Evolutionary conservation across 2,329 filamentous ascomycete species (phyloP), one percentile per base, ranked within the genome.

Genomic region (Blastomyces gilchristii): DNA sequence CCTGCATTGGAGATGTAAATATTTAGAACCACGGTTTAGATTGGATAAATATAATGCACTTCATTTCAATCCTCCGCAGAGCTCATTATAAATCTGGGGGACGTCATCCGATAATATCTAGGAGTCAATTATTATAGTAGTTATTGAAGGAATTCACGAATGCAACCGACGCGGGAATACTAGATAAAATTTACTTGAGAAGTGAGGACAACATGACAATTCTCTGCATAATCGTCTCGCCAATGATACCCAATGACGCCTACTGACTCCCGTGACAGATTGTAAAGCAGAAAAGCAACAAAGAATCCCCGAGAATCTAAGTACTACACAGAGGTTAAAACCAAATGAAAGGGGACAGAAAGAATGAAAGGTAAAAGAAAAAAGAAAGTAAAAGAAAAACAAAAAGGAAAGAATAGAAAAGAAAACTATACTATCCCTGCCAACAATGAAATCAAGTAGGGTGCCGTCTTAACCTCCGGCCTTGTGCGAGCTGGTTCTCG

Each of bases 401-500:
- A 8, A 2, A 5, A 9, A 28, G 28, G 3, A 28, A 9, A 9
- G 9, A 5, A 9, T 1, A 5, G 7, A 5, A 9, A 6, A 4
- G 39, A 22, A 39, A 37, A 34, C 25, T 34, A 53, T 34, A 37
- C 8, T 31, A 12, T 31, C 6, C 2, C 4, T n/a, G 0, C 16
- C 11, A 54, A 28, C 34, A 52, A 41, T 34, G 9, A 49, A 47
- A 49, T 59, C 41, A 59, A 9, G 41, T 16, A 45, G 41, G 57
- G 39, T 43, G 57, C 43, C 12, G 22, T 18, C 57, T 59, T 7
- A 59, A 7, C 57, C 41, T 59, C 28, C 25, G 22, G 1, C 16
- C 3, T 8, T 59, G 41, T 25, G 67, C 62, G 31, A 67, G 65
- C 50, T 67, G 68, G 53, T 70, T 68, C 1, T 50, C 39, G 37